Percentiles rank a stretch among this genome's conserved stretches.
These are phyloP conservation scores for Magnusiomyces fungicola DNA, from an alignment of 1,139 yeast genomes.

Conservation along the genomic window DNA sequence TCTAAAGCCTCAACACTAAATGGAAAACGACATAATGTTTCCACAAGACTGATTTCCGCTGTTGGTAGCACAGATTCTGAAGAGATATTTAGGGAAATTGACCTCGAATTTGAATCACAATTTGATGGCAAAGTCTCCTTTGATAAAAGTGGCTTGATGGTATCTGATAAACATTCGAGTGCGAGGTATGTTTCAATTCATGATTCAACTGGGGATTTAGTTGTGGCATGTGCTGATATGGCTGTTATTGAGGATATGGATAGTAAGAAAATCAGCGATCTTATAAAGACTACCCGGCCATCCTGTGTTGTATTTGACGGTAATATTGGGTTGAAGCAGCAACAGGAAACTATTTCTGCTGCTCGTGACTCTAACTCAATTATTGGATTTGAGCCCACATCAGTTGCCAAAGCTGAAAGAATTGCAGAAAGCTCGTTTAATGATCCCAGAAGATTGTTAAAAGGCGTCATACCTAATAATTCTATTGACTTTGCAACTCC, in stretches of 20 bases:
- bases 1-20: slow-evolving; percentile 45
- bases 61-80: slow-evolving; percentile 57
- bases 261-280: slow-evolving; percentile 34
- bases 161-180: slow-evolving; percentile 35
- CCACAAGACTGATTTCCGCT: slow-evolving; percentile 47
- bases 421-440: slow-evolving; percentile 24
- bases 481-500: slow-evolving; percentile 53
- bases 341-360: slow-evolving; percentile 36
- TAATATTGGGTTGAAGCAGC: slow-evolving; percentile 46
- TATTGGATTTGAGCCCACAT: slow-evolving; percentile 70
- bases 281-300: slow-evolving; percentile 24
- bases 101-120: slow-evolving; percentile 26
- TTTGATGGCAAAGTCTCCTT: slow-evolving; percentile 32
- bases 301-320: slow-evolving; percentile 58
- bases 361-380: slow-evolving; percentile 23
- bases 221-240: slow-evolving; percentile 86
- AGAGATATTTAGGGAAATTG: slow-evolving; percentile 21
- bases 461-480: slow-evolving; percentile 32
- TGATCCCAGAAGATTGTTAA: slow-evolving; percentile 8
- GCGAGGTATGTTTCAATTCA: slow-evolving; percentile 74
- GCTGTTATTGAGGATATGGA: slow-evolving; percentile 50
- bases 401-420: slow-evolving; percentile 48
- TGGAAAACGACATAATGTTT: slow-evolving; percentile 18
- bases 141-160: slow-evolving; percentile 40
- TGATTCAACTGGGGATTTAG: slow-evolving; percentile 50